These are phyloP conservation scores for Wallacemonas sp. DNA, from an alignment of 208 protist species.

Conservation along the genomic window DNA sequence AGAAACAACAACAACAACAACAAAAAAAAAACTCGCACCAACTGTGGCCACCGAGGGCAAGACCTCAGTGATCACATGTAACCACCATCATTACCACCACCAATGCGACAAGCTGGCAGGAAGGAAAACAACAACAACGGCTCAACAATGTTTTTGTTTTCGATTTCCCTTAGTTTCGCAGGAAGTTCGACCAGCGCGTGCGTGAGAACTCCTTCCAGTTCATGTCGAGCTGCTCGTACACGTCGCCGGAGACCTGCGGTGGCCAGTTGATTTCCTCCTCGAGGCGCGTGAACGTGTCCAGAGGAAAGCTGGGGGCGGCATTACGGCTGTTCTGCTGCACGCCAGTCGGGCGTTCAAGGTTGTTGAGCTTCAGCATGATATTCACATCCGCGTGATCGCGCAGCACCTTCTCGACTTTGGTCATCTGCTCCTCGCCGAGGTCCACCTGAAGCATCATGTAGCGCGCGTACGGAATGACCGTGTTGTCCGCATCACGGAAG, in stretches of 20 bases:
- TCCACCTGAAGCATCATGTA: slow-evolving; percentile 88
- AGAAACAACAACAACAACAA: too few species aligned
- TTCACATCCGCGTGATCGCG: slow-evolving; percentile 85
- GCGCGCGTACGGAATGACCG: slow-evolving; percentile 74
- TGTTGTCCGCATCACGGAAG: slow-evolving; percentile 83
- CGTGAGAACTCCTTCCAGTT: slow-evolving; percentile 94
- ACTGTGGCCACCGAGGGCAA: too few species aligned
- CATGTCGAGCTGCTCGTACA: slow-evolving; percentile 91
- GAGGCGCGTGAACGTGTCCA: slow-evolving; percentile 84
- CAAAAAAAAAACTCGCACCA: too few species aligned
- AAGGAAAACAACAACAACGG: too few species aligned
- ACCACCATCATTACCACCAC: too few species aligned
- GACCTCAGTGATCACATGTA: too few species aligned
- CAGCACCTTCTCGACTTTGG: slow-evolving; percentile 76
- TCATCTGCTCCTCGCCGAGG: slow-evolving; percentile 84
- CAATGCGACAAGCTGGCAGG: too few species aligned
- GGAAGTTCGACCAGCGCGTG: slow-evolving; percentile 88
- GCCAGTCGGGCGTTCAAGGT: slow-evolving; percentile 68
- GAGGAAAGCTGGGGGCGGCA: slow-evolving; percentile 62
- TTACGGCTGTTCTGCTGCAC: slow-evolving; percentile 54
- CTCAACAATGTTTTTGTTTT: neutral
- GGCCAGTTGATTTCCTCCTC: slow-evolving; percentile 93
- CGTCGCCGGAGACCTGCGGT: slow-evolving; percentile 81
- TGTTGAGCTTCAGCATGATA: slow-evolving; percentile 71
- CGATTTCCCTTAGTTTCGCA: slow-evolving; percentile 52